Base-by-base conservation (phyloP, 192 early-diverging fungal genomes). In the Cladochytrium replicatum region DNA sequence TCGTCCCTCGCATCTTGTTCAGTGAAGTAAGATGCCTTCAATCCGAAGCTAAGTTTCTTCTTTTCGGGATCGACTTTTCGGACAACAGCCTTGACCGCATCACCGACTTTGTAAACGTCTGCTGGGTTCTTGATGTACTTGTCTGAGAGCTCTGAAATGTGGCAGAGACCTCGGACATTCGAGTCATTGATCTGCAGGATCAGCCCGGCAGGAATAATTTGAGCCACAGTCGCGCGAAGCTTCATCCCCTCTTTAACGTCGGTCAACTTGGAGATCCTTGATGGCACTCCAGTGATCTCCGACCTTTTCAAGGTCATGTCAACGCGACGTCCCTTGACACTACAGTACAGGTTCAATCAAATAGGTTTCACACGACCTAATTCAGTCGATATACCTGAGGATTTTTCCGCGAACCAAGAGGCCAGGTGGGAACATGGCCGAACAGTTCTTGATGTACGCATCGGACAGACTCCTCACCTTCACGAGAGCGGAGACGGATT, bases 391-490 rank as follows among this genome's bases (percentile, higher is more conserved):
- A n/a, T 28, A 61, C 69, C 34, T 58, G 22, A 86, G 46, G 19
- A 93, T 69, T 43, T 77, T 68, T 34, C 80, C 85, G n/a, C 66
- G 71, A 7, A 95, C 90, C 23, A 89, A 57, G 55, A 86, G 81
- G 6, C 86, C 91, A 3, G 71, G 43, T 6, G 71, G 70, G 64
- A 84, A 87, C 4, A 74, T 66, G 9, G 41, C 52, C 66, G 85
- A 82, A 75, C 89, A 89, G 51, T 94, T 87, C 50, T 87, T 86
- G 32, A 94, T 60, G 47, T 74, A 94, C 25, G 77, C 82, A 68
- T 94, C 90, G 2, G 82, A 85, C 11, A 96, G 49, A 51, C 94
- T 82, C 26, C 81, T 68, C 54, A 96, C 91, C 63, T 88, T 80
- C 30, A 90, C 88, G 43, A 87, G 81, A 13, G 69, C 93, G 46